Evolutionary conservation across 2,329 filamentous ascomycete species (phyloP).

Genomic region (Ceratocystis albifundus): DNA sequence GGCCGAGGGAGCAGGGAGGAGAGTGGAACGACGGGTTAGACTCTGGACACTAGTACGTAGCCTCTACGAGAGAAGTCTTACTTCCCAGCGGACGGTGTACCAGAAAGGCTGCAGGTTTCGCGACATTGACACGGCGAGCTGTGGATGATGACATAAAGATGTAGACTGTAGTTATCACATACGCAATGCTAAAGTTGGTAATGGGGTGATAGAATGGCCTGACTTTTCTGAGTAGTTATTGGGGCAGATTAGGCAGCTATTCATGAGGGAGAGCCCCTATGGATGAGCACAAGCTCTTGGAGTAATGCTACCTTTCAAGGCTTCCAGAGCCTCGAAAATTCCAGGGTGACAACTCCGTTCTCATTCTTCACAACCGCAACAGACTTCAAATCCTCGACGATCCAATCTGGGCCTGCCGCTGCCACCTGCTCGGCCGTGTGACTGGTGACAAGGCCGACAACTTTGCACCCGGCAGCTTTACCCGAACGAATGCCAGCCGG

Average conservation of each 20-base stretch:
- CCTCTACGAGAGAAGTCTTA: neutral
- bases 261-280: neutral
- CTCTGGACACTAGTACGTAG: neutral
- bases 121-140: neutral
- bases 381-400: slow-evolving; percentile 67
- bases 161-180: neutral
- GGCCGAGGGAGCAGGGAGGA: neutral
- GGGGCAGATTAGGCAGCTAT: neutral
- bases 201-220: neutral
- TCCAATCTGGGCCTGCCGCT: slow-evolving; percentile 74
- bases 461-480: slow-evolving; percentile 74
- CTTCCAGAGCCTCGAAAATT: slow-evolving; percentile 52
- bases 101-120: neutral
- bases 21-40: neutral
- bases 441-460: slow-evolving; percentile 74
- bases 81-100: neutral
- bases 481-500: slow-evolving; percentile 74
- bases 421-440: slow-evolving; percentile 62
- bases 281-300: neutral
- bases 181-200: neutral
- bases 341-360: slow-evolving; percentile 51
- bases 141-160: neutral
- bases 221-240: neutral
- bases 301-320: slow-evolving; percentile 23
- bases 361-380: slow-evolving; percentile 50